Conservation (phyloP, 805 yeast genomes). For the Hanseniaspora lachancei region DNA sequence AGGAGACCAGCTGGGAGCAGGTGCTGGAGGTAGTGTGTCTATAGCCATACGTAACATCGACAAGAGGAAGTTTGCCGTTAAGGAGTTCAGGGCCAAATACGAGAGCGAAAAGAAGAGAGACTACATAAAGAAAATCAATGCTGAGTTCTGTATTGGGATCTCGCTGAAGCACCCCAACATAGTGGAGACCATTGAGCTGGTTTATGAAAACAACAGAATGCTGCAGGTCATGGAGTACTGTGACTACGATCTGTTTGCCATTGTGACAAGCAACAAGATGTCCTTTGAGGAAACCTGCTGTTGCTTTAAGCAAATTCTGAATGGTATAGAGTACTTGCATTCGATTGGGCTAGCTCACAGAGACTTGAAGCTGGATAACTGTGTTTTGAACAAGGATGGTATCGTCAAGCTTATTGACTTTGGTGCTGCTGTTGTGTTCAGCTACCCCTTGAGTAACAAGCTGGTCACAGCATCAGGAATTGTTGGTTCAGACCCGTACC, state of each 20-base stretch:
- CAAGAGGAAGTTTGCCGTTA: constrained; percentile 70
- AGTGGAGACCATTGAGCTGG: constrained; percentile 80
- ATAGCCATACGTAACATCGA: constrained; percentile 57
- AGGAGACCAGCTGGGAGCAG: constrained; percentile 82
- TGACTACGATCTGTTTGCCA: constrained; percentile 83
- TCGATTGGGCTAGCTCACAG: constrained; percentile 79
- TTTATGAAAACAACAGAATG: constrained; percentile 74
- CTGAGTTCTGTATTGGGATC: constrained; percentile 88
- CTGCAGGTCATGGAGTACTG: constrained; percentile 92
- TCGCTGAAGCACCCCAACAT: constrained; percentile 82
- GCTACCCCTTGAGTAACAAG: constrained; percentile 67
- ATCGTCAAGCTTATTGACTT: constrained; percentile 84
- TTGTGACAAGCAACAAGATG: constrained; percentile 90
- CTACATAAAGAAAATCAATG: constrained; percentile 81
- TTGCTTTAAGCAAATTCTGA: constrained; percentile 74
- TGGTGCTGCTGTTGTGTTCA: constrained; percentile 84
- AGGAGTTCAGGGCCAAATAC: constrained; percentile 73
- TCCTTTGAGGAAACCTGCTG: constrained; percentile 64
- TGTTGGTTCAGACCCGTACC: constrained; percentile 78
- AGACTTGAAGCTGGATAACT: constrained; percentile 82
- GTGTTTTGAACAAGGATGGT: constrained; percentile 73
- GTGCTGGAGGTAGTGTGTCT: constrained; percentile 87
- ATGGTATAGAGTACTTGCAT: constrained; percentile 72
- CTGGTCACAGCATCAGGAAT: constrained; percentile 69
- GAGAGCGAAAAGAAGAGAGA: constrained; percentile 66